These are phyloP conservation scores for Globisporangium uncinulatum DNA, from an alignment of 352 stramenopile genomes.

Conservation along the genomic window DNA sequence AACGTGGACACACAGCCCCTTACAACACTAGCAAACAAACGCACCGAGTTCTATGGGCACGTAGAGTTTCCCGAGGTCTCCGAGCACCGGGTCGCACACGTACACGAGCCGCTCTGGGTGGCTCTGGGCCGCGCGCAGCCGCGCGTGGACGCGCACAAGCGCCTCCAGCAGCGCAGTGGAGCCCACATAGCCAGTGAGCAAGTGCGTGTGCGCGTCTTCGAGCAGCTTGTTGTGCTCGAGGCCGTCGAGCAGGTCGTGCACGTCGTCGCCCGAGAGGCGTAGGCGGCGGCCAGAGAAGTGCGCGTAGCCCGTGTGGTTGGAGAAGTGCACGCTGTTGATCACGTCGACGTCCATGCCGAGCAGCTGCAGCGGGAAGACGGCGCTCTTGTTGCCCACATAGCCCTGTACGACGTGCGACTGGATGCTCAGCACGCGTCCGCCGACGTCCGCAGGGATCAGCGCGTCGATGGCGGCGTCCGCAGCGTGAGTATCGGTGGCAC, in stretches of 20 bases:
- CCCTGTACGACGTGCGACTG: constrained; percentile 86
- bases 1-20: no score
- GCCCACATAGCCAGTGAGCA: constrained; percentile 82
- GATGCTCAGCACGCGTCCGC: constrained; percentile 77
- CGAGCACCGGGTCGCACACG: constrained; percentile 82
- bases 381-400: constrained; percentile 86
- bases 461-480: constrained; percentile 2
- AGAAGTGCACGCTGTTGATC: constrained; percentile 88
- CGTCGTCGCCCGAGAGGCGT: constrained; percentile 61
- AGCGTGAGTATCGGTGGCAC: neutral
- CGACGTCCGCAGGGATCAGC: constrained; percentile 22
- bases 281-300: constrained; percentile 70
- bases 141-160: constrained; percentile 62
- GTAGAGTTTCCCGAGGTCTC: constrained; percentile 78
- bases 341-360: constrained; percentile 83
- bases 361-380: constrained; percentile 79
- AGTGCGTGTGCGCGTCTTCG: constrained; percentile 60
- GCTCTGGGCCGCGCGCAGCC: constrained; percentile 43
- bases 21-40: constrained; percentile 1
- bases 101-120: constrained; percentile 53
- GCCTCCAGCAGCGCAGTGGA: constrained; percentile 62
- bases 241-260: constrained; percentile 76
- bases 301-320: constrained; percentile 81
- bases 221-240: constrained; percentile 70
- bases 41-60: constrained; percentile 71